Base-by-base conservation (phyloP, 768 basidiomycete genomes). In the Thelephora ganbajun region DNA sequence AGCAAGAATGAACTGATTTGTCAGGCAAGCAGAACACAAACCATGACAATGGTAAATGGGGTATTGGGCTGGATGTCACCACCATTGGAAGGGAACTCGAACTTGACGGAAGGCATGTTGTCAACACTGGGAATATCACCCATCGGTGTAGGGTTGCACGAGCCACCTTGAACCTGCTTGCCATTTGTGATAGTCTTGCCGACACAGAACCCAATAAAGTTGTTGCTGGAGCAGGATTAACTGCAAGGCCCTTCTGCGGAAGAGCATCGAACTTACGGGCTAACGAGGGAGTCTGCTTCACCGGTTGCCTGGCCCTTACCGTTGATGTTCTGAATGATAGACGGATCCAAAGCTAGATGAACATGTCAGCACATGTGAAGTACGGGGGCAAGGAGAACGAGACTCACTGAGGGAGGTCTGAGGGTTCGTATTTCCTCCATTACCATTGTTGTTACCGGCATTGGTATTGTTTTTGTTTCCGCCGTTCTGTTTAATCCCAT, bases 201-300 rank as follows among this genome's bases (percentile, higher is more conserved):
- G 9, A 66, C 61, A 53, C 81, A 81, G 59, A 67, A 79, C 64
- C 80, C 80, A 63, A 81, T 80, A 59, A 79, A 85, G 68, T 84
- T 84, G 66, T 84, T 79, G 35, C 60, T 62, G 13, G 78, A 78
- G 0, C 39, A 14, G 4, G 22, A 9, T 18, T 14, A 18, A 14
- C 18, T 11, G 22, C 22, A 14, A 18, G 18, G 18, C 14, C 7
- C 39, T 9, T 41, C 22, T 9, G 22, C 37, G 9, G 14, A 18
- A 4, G 12, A 41, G 6, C 1, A n/a, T 41, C 18, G 18, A 18
- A 14, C 39, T 41, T 14, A 41, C 39, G 39, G 7, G 73, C 77
- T 6, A 76, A 60, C 6, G 77, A 79, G 22, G 76, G 65, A 33
- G 69, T 69, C 60, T 78, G 69, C 23, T 74, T 76, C 47, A 68